A percentile compares a stretch with the other conserved stretches of the same genome.
phyloP scores from a whole-genome alignment of 345 rosid species.

The Brassica napus region DNA sequence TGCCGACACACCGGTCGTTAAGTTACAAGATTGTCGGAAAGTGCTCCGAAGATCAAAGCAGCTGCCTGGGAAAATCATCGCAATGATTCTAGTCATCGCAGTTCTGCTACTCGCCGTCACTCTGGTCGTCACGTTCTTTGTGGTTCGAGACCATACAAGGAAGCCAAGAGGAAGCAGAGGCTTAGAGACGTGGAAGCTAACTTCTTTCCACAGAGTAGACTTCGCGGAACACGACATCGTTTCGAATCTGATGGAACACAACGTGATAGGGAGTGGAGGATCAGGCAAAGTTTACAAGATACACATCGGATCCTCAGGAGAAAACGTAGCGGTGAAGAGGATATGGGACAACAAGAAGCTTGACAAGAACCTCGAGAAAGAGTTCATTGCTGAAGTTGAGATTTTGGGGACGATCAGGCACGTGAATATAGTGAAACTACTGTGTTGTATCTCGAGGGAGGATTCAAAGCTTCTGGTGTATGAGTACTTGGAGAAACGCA shows the following conservation, averaged over 20 bases:
- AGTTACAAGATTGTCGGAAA: constrained; percentile 56
- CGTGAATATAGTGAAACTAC: constrained; percentile 74
- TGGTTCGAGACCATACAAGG: constrained; percentile 49
- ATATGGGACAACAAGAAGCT: constrained; percentile 60
- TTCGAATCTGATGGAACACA: constrained; percentile 62
- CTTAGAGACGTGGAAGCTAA: constrained; percentile 71
- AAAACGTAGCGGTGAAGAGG: constrained; percentile 79
- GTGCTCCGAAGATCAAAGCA: constrained; percentile 29
- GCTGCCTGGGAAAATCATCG: constrained; percentile 49
- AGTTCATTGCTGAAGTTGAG: constrained; percentile 78
- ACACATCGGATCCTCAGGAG: constrained; percentile 38
- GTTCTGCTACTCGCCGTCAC: constrained; percentile 39
- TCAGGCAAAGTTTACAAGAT: constrained; percentile 84
- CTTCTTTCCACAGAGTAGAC: constrained; percentile 71
- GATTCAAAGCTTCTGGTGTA: constrained; percentile 89
- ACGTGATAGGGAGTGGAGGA: constrained; percentile 88
- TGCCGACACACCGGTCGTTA: constrained; percentile 46
- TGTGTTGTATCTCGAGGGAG: constrained; percentile 84
- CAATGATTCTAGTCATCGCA: constrained; percentile 49
- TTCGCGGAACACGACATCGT: constrained; percentile 64
- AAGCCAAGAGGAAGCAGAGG: constrained; percentile 39
- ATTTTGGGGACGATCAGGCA: constrained; percentile 77
- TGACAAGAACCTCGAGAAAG: constrained; percentile 66
- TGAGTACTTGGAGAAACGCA: constrained; percentile 85
- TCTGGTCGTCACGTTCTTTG: constrained; percentile 39